These are phyloP conservation scores for Claviceps pusilla DNA, from an alignment of 2,329 filamentous ascomycete genomes.

Conservation along the genomic window DNA sequence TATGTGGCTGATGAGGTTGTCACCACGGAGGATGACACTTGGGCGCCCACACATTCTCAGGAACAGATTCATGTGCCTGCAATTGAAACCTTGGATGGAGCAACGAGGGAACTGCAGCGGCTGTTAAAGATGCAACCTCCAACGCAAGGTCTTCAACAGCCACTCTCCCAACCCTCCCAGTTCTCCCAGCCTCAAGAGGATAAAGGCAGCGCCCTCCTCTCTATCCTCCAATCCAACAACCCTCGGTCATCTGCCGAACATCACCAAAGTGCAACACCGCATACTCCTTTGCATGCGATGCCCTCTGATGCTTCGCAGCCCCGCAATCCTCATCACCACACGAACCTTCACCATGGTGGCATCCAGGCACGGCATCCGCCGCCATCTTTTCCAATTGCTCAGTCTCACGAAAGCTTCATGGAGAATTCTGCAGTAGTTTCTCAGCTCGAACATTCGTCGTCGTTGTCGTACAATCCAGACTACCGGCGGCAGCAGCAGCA, in stretches of 20 bases:
- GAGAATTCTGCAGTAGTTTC: slow-evolving; percentile 7
- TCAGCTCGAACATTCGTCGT: slow-evolving; percentile 6
- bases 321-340: slow-evolving; percentile 41
- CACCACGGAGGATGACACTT: slow-evolving; percentile 49
- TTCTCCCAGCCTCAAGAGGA: slow-evolving; percentile 17
- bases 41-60: slow-evolving; percentile 24
- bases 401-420: slow-evolving; percentile 8
- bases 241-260: slow-evolving; percentile 6
- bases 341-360: slow-evolving; percentile 28
- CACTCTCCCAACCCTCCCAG: slow-evolving; percentile 2
- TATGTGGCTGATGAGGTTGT: slow-evolving; percentile 35
- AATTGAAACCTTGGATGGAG: slow-evolving; percentile 34
- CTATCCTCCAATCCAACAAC: slow-evolving; percentile 31
- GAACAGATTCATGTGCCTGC: slow-evolving; percentile 20
- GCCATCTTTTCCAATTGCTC: slow-evolving; percentile 16
- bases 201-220: slow-evolving; percentile 37
- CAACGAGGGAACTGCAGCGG: slow-evolving; percentile 37
- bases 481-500: slow-evolving; percentile 9
- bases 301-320: slow-evolving; percentile 35
- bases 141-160: slow-evolving; percentile 34
- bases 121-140: slow-evolving; percentile 41
- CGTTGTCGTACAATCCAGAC: slow-evolving; percentile 8
- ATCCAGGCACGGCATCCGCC: slow-evolving; percentile 16
- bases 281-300: slow-evolving; percentile 41
- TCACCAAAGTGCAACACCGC: slow-evolving; percentile 18